Evolutionary conservation across 2,329 filamentous ascomycete genomes (phyloP).

Genomic region (Talaromyces sp.): DNA sequence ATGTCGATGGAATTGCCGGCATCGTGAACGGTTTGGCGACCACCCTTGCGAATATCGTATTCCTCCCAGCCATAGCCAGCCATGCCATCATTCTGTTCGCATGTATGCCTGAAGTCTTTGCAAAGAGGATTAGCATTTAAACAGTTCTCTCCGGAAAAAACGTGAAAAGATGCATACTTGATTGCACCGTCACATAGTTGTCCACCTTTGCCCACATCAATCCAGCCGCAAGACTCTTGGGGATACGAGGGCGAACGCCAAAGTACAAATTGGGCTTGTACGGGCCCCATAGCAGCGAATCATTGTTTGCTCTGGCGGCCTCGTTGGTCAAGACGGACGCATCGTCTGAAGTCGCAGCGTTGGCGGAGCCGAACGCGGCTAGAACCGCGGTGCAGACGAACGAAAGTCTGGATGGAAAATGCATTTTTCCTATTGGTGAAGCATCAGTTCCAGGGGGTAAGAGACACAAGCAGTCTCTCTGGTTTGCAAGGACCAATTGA

Average conservation of each 20-base stretch:
- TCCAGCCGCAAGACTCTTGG: conserved; percentile 74
- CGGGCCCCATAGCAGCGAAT: conserved; percentile 90
- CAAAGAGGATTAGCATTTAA: conserved; percentile 1
- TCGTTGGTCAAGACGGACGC: conserved; percentile 34
- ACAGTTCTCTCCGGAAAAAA: background rate
- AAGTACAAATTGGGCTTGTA: conserved; percentile 95
- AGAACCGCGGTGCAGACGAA: conserved; percentile 23
- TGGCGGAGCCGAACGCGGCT: conserved; percentile 23
- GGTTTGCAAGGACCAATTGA: conserved; percentile 13
- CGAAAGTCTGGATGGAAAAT: conserved; percentile 21
- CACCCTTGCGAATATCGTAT: conserved; percentile 84
- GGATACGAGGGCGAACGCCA: conserved; percentile 75
- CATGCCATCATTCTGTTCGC: conserved; percentile 92
- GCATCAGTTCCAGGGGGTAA: conserved; percentile 14
- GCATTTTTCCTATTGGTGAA: conserved; percentile 23
- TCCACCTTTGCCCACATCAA: conserved; percentile 88
- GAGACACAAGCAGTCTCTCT: conserved; percentile 12
- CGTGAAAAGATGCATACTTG: conserved; percentile 53
- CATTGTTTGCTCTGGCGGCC: conserved; percentile 55
- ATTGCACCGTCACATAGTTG: conserved; percentile 67
- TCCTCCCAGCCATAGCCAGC: conserved; percentile 97
- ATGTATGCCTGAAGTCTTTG: conserved; percentile 80
- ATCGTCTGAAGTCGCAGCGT: conserved; percentile 25
- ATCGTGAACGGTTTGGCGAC: conserved; percentile 86
- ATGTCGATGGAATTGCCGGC: conserved; percentile 82